A percentile compares a stretch with the other conserved stretches of the same genome.
These are phyloP conservation scores for Boletus vermiculosoides DNA, from an alignment of 768 basidiomycete genomes.

Conservation along the genomic window DNA sequence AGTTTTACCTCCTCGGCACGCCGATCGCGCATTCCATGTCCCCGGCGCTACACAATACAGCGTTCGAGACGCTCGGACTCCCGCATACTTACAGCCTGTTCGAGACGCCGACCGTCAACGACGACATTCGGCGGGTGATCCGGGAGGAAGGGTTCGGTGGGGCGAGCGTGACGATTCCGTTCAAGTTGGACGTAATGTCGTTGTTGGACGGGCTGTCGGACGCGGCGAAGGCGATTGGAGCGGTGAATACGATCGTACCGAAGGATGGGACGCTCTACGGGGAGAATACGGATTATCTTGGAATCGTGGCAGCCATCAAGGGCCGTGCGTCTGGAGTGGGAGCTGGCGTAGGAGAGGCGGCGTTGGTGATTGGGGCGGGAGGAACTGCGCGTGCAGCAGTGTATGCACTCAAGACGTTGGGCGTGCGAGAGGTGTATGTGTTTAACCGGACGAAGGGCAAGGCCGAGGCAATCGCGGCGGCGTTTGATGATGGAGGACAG, in stretches of 20 bases:
- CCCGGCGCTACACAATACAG: slow-evolving; percentile 91
- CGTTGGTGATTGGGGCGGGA: slow-evolving; percentile 90
- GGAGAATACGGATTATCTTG: slow-evolving; percentile 97
- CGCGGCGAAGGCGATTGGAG: slow-evolving; percentile 84
- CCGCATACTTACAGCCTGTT: slow-evolving; percentile 80
- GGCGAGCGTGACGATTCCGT: slow-evolving; percentile 94
- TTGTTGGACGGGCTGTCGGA: slow-evolving; percentile 76
- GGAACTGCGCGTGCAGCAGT: slow-evolving; percentile 94
- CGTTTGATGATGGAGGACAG: slow-evolving; percentile 50
- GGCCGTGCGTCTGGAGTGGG: slow-evolving; percentile 39
- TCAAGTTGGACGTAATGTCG: slow-evolving; percentile 88
- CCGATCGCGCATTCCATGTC: slow-evolving; percentile 91
- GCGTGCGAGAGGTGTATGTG: slow-evolving; percentile 71
- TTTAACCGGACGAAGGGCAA: slow-evolving; percentile 82
- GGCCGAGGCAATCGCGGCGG: slow-evolving; percentile 63
- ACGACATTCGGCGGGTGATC: slow-evolving; percentile 63
- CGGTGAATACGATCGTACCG: slow-evolving; percentile 86
- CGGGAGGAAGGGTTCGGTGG: slow-evolving; percentile 80
- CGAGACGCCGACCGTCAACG: slow-evolving; percentile 67
- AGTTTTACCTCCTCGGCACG: slow-evolving; percentile 85
- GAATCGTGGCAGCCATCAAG: slow-evolving; percentile 62
- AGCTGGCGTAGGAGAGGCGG: slow-evolving; percentile 36
- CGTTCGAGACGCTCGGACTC: slow-evolving; percentile 74
- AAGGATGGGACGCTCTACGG: slow-evolving; percentile 59
- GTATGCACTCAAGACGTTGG: slow-evolving; percentile 76